Conservation (phyloP, 805 yeast species). For the Ogataea neopini region DNA sequence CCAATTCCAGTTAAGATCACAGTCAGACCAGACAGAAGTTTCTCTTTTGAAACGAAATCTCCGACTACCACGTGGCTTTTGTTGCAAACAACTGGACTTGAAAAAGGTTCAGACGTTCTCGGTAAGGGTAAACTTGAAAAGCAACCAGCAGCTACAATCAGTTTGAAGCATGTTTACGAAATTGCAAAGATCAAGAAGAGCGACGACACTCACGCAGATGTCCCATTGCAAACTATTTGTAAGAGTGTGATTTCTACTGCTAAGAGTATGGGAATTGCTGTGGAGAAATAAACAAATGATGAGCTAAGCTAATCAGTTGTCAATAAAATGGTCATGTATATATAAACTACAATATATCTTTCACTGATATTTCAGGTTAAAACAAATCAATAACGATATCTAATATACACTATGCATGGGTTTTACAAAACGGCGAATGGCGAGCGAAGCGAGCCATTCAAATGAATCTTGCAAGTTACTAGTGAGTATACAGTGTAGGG, state of each 20-base stretch:
- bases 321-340: constrained; percentile 7
- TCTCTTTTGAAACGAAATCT: constrained; percentile 80
- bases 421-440: background rate
- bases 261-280: constrained; percentile 82
- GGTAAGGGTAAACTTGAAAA: constrained; percentile 58
- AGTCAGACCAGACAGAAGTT: constrained; percentile 90
- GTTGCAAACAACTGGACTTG: constrained; percentile 75
- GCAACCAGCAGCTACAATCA: constrained; percentile 39
- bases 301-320: no score
- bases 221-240: constrained; percentile 72
- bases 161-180: constrained; percentile 89
- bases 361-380: background rate
- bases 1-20: constrained; percentile 87
- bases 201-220: constrained; percentile 72
- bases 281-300: constrained; percentile 31
- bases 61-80: constrained; percentile 91
- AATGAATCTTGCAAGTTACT: no score
- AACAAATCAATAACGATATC: constrained; percentile 5
- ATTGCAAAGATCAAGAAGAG: constrained; percentile 91
- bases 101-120: constrained; percentile 74
- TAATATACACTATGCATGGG: constrained; percentile 13
- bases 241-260: constrained; percentile 88
- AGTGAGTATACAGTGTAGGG: no score
- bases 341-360: background rate
- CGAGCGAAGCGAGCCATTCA: no score